phyloP scores from a whole-genome alignment of 495 filamentous ascomycete species.

The Tuber brumale region DNA sequence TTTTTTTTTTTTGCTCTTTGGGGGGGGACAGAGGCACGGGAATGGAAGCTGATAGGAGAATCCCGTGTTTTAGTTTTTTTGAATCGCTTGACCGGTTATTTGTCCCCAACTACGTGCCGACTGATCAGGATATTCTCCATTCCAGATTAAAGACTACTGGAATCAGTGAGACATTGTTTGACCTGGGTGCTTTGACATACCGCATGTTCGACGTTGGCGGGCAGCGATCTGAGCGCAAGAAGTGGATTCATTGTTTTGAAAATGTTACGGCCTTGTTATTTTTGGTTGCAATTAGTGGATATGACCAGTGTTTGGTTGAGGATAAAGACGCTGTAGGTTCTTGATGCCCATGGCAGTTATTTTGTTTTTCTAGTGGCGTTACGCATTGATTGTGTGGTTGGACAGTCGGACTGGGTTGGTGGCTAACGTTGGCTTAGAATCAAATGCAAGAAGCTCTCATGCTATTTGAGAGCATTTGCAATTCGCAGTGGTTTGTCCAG shows the following conservation, averaged over 20 bases:
- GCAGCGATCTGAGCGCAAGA: slow-evolving; percentile 94
- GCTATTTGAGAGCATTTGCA: slow-evolving; percentile 95
- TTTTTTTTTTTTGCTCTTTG: slow-evolving; percentile 1
- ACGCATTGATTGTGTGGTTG: neutral
- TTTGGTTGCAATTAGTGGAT: slow-evolving; percentile 91
- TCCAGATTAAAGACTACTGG: slow-evolving; percentile 90
- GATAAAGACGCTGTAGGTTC: slow-evolving; percentile 87
- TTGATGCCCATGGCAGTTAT: slow-evolving; percentile 6
- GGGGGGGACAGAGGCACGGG: neutral
- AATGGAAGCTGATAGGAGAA: slow-evolving; percentile 30
- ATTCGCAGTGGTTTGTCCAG: slow-evolving; percentile 94
- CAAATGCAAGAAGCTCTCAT: slow-evolving; percentile 99
- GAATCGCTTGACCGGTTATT: slow-evolving; percentile 83
- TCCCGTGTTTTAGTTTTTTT: slow-evolving; percentile 64
- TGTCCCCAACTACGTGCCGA: slow-evolving; percentile 79
- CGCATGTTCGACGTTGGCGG: slow-evolving; percentile 99
- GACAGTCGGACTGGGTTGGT: neutral
- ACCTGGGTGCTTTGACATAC: slow-evolving; percentile 89
- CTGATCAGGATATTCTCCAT: slow-evolving; percentile 90
- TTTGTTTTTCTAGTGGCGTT: slow-evolving; percentile 5
- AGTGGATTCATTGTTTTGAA: slow-evolving; percentile 99
- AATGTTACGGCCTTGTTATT: slow-evolving; percentile 92
- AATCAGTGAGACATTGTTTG: slow-evolving; percentile 95
- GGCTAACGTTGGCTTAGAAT: slow-evolving; percentile 55
- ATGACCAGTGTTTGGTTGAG: slow-evolving; percentile 94